Conservation (phyloP, 305 asterid genomes). For the Fraxinus greggii region DNA sequence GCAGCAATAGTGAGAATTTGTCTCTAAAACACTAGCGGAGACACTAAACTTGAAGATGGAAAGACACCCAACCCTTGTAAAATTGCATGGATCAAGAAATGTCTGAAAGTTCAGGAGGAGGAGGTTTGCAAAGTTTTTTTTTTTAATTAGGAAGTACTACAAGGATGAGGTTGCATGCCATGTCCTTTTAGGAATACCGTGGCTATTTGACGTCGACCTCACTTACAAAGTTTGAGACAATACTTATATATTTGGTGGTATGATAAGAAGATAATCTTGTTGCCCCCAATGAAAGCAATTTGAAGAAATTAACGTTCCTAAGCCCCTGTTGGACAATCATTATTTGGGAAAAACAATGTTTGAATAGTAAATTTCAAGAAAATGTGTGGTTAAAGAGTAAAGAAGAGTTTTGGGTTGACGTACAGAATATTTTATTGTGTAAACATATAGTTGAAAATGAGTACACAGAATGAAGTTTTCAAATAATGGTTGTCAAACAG, state of each 20-base stretch:
- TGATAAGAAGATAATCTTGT: not conserved
- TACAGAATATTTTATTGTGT: not conserved
- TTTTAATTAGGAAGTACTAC: not conserved
- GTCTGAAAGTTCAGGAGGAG: not conserved
- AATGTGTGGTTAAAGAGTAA: not conserved
- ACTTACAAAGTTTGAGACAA: not conserved
- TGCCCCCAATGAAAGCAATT: not conserved
- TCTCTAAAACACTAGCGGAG: not conserved
- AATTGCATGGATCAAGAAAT: not conserved
- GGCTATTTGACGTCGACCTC: not conserved
- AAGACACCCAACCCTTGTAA: not conserved
- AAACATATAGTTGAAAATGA: no score
- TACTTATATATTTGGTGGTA: not conserved
- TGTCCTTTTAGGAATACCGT: not conserved
- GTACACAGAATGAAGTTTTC: not conserved
- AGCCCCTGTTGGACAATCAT: not conserved
- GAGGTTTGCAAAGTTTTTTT: not conserved
- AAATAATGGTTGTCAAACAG: not conserved
- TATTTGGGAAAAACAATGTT: not conserved
- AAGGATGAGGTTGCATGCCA: not conserved
- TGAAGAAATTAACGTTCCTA: not conserved
- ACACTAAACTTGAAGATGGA: not conserved
- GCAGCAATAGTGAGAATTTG: not conserved
- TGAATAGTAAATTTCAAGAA: not conserved
- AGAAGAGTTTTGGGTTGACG: not conserved